Evolutionary conservation across 306 rosid species (phyloP).

Genomic region (Castanea sativa): DNA sequence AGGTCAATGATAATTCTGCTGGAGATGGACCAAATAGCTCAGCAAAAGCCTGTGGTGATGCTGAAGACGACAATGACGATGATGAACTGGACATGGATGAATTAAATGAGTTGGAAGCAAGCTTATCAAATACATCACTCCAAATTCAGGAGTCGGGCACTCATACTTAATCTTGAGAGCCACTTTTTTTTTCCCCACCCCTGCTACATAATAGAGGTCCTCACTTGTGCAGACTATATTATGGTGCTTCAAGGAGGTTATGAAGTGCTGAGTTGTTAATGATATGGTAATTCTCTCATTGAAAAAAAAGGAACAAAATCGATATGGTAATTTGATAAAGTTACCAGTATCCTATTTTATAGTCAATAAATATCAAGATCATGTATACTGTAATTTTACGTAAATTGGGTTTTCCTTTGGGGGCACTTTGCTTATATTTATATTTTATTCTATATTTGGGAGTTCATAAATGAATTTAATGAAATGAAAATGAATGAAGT

Average conservation of each 20-base stretch:
- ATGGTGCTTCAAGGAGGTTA: neutral
- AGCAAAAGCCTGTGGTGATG: neutral
- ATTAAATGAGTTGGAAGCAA: slow-evolving; percentile 3
- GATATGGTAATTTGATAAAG: neutral
- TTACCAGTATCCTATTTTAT: neutral
- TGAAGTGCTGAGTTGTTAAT: neutral
- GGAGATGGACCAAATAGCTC: neutral
- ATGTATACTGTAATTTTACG: neutral
- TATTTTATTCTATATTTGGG: no score
- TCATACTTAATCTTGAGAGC: neutral
- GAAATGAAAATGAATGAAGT: no score
- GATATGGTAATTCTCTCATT: neutral
- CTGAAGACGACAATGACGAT: neutral
- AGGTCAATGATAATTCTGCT: slow-evolving; percentile 1
- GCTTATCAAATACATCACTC: slow-evolving; percentile 1
- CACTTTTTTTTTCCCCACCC: neutral
- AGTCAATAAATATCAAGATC: neutral
- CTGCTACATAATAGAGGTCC: neutral
- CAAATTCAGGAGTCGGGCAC: neutral
- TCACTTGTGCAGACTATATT: neutral
- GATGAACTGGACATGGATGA: slow-evolving; percentile 9
- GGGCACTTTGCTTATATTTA: no score
- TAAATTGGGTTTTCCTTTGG: neutral
- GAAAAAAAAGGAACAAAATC: no score
- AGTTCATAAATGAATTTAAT: no score